Conservation (phyloP, 495 filamentous ascomycete species). For the Talaromyces adpressus region DNA sequence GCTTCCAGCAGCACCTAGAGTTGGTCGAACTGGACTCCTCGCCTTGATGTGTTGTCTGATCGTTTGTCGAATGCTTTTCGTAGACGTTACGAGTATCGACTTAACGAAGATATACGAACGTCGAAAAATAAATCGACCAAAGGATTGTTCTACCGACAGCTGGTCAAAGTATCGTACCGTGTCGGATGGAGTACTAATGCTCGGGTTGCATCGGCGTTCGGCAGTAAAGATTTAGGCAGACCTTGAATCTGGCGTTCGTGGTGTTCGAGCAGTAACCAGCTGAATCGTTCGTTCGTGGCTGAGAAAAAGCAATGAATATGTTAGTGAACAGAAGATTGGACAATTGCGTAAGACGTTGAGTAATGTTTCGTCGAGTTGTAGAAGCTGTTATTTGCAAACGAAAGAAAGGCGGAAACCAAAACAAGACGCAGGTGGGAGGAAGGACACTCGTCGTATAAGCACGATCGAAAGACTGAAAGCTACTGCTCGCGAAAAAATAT, state of each 20-base stretch:
- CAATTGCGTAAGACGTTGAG: not conserved
- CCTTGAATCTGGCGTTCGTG: not conserved
- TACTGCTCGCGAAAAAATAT: not conserved
- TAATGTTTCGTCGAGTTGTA: not conserved
- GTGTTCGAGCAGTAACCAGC: not conserved
- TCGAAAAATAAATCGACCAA: not conserved
- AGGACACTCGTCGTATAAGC: not conserved
- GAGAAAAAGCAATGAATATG: not conserved
- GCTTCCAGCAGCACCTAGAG: slow-evolving; percentile 5
- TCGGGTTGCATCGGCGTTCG: slow-evolving; percentile 8
- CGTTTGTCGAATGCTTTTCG: not conserved
- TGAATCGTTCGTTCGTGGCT: not conserved
- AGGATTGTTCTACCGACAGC: not conserved
- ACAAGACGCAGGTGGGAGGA: not conserved
- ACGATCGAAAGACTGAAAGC: not conserved
- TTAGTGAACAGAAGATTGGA: not conserved
- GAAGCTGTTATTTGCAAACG: not conserved
- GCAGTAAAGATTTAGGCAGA: not conserved
- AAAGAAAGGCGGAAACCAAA: not conserved
- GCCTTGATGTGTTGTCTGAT: not conserved
- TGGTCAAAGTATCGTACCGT: not conserved
- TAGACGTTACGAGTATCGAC: not conserved
- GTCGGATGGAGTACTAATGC: not conserved
- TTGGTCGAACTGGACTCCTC: not conserved
- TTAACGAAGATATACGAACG: not conserved